Evolutionary conservation across 1,139 yeast species (phyloP).

Genomic region (Suhomyces atakaporum): DNA sequence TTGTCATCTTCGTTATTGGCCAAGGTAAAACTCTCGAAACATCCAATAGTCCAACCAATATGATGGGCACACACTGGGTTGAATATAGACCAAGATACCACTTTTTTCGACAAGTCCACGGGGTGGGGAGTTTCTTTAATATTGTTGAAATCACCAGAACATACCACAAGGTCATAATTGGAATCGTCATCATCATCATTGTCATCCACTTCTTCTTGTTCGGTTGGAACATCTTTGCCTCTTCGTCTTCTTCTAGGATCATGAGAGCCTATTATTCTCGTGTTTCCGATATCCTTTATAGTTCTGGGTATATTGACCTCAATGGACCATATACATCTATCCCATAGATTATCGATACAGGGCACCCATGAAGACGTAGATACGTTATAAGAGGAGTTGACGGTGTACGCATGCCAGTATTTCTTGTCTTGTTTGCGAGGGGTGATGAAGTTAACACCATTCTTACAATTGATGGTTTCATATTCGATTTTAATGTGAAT

Average conservation of each 20-base stretch:
- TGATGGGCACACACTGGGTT: constrained; percentile 93
- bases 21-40: constrained; percentile 65
- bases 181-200: constrained; percentile 54
- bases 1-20: constrained; percentile 42
- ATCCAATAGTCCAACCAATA: constrained; percentile 94
- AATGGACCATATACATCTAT: constrained; percentile 88
- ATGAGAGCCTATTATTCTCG: constrained; percentile 43
- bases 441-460: constrained; percentile 78
- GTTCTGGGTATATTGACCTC: constrained; percentile 83
- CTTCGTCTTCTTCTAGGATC: constrained; percentile 18
- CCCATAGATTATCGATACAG: constrained; percentile 87
- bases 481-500: constrained; percentile 72
- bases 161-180: constrained; percentile 61
- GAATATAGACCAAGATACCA: constrained; percentile 75
- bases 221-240: constrained; percentile 10
- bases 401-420: constrained; percentile 84
- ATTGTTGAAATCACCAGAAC: constrained; percentile 69
- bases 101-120: constrained; percentile 68
- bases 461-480: constrained; percentile 61
- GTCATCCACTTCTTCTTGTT: constrained; percentile 24
- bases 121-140: constrained; percentile 52
- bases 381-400: constrained; percentile 73
- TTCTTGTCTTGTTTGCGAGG: constrained; percentile 37
- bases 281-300: constrained; percentile 65
- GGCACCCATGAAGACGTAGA: constrained; percentile 97